Evolutionary conservation across 106 monocot species (phyloP).

Genomic region (Allium cepa): DNA sequence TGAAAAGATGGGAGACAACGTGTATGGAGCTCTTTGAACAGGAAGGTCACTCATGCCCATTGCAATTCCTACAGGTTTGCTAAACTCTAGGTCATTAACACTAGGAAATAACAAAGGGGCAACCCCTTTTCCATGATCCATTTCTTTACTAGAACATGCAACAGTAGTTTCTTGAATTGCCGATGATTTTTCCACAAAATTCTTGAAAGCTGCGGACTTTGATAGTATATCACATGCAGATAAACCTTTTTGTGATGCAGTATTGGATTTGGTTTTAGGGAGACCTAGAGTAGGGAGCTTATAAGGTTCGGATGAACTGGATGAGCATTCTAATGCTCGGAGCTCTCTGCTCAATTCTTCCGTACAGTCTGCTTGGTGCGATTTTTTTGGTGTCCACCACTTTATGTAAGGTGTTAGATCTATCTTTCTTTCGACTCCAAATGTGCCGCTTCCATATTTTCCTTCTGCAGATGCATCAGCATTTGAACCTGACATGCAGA

Average conservation of each 20-base stretch:
- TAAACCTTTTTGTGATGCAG: slow-evolving; percentile 16
- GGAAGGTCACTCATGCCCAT: slow-evolving; percentile 25
- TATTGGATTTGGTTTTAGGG: slow-evolving; percentile 28
- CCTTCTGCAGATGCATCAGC: slow-evolving; percentile 42
- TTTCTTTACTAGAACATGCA: slow-evolving; percentile 18
- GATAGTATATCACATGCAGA: slow-evolving; percentile 72
- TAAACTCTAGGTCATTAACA: slow-evolving; percentile 23
- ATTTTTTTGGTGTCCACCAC: slow-evolving; percentile 78
- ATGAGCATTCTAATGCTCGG: slow-evolving; percentile 39
- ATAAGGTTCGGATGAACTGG: slow-evolving; percentile 58
- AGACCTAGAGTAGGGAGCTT: slow-evolving; percentile 62
- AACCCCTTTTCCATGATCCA: slow-evolving; percentile 26
- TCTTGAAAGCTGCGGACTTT: slow-evolving; percentile 72
- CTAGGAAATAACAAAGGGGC: slow-evolving; percentile 15
- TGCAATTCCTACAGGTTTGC: slow-evolving; percentile 20
- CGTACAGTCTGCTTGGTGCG: slow-evolving; percentile 29
- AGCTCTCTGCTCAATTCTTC: slow-evolving; percentile 67
- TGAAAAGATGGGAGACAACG: slow-evolving; percentile 34
- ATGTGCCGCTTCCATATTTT: slow-evolving; percentile 26
- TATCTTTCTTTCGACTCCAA: slow-evolving; percentile 73
- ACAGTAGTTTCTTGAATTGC: slow-evolving; percentile 29
- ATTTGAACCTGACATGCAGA: slow-evolving; percentile 25
- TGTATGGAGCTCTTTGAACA: slow-evolving; percentile 33
- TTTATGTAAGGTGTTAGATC: slow-evolving; percentile 71
- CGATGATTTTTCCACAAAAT: slow-evolving; percentile 45